These are phyloP conservation scores for Penicillium cinerascens DNA, from an alignment of 495 filamentous ascomycete species.

Conservation along the genomic window DNA sequence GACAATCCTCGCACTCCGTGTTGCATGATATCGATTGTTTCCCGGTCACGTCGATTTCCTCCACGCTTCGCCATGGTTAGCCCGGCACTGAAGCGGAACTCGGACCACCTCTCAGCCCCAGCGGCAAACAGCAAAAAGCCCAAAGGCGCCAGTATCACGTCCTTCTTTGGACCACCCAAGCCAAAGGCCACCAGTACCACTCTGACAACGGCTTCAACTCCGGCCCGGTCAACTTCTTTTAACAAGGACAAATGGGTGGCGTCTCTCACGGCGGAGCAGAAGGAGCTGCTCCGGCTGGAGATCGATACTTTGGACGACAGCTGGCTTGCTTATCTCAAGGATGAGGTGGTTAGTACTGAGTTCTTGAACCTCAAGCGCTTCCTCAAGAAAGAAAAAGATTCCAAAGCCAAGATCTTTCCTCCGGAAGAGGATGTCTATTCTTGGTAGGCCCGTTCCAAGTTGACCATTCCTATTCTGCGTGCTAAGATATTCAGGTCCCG, in stretches of 20 bases:
- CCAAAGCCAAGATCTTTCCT: slow-evolving; percentile 74
- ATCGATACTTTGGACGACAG: slow-evolving; percentile 87
- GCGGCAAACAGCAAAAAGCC: slow-evolving; percentile 53
- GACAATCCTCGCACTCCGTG: not conserved
- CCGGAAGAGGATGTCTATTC: slow-evolving; percentile 88
- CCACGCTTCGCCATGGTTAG: slow-evolving; percentile 26
- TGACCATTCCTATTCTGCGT: slow-evolving; percentile 4
- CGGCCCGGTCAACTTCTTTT: slow-evolving; percentile 56
- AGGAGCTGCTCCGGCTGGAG: slow-evolving; percentile 75
- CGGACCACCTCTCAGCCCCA: slow-evolving; percentile 29
- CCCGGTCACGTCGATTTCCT: not conserved
- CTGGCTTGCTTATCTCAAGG: slow-evolving; percentile 84
- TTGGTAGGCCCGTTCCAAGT: slow-evolving; percentile 56
- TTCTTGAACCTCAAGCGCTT: slow-evolving; percentile 89
- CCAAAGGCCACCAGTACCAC: slow-evolving; percentile 29
- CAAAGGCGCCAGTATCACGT: slow-evolving; percentile 63
- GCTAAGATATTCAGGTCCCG: slow-evolving; percentile 59
- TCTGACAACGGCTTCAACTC: slow-evolving; percentile 12
- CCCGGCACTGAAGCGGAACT: slow-evolving; percentile 33
- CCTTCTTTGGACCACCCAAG: slow-evolving; percentile 61
- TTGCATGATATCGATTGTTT: not conserved
- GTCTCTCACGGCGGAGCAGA: slow-evolving; percentile 75
- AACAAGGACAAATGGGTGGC: slow-evolving; percentile 85
- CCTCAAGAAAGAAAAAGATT: slow-evolving; percentile 71
- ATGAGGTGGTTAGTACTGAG: slow-evolving; percentile 69